Percentiles rank a stretch among this genome's conserved stretches.
Evolutionary conservation across 2,329 filamentous ascomycete genomes (phyloP).

Genomic region (Fusarium stilboides): DNA sequence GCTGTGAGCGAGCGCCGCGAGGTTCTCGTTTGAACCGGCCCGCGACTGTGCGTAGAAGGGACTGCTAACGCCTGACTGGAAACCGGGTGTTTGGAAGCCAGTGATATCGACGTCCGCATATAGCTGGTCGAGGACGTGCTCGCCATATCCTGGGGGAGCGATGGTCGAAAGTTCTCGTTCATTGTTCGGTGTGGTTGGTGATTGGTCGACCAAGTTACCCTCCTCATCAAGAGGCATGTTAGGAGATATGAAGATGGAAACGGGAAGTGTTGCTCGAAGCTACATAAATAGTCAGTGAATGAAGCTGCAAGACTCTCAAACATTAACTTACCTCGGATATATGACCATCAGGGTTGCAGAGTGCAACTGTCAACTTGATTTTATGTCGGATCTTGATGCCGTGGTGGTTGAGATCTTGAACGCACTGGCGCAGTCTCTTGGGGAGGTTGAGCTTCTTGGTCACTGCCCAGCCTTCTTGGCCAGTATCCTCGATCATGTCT

Average conservation of each 20-base stretch:
- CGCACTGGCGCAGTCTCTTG: slow-evolving; percentile 83
- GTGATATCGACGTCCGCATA: slow-evolving; percentile 88
- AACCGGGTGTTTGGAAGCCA: slow-evolving; percentile 84
- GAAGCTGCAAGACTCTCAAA: neutral
- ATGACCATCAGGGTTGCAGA: slow-evolving; percentile 96
- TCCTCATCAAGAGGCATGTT: slow-evolving; percentile 91
- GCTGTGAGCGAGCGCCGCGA: slow-evolving; percentile 64
- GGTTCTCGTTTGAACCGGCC: slow-evolving; percentile 84
- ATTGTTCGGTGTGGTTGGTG: slow-evolving; percentile 59
- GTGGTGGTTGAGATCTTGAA: slow-evolving; percentile 90
- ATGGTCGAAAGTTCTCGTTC: slow-evolving; percentile 72
- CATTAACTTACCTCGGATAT: slow-evolving; percentile 79
- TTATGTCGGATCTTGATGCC: slow-evolving; percentile 95
- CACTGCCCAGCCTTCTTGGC: slow-evolving; percentile 76
- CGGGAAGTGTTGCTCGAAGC: slow-evolving; percentile 89
- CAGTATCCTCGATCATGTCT: slow-evolving; percentile 77
- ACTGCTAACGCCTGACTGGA: slow-evolving; percentile 82
- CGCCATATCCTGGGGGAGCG: slow-evolving; percentile 93
- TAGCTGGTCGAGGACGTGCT: slow-evolving; percentile 89
- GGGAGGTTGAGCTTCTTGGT: slow-evolving; percentile 79
- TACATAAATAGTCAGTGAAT: slow-evolving; percentile 52
- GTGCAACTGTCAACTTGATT: slow-evolving; percentile 89
- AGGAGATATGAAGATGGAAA: slow-evolving; percentile 96
- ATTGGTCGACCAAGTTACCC: slow-evolving; percentile 80
- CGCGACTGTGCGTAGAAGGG: slow-evolving; percentile 82